phyloP scores from a whole-genome alignment of 495 filamentous ascomycete species.

The Rhypophila decipiens region DNA sequence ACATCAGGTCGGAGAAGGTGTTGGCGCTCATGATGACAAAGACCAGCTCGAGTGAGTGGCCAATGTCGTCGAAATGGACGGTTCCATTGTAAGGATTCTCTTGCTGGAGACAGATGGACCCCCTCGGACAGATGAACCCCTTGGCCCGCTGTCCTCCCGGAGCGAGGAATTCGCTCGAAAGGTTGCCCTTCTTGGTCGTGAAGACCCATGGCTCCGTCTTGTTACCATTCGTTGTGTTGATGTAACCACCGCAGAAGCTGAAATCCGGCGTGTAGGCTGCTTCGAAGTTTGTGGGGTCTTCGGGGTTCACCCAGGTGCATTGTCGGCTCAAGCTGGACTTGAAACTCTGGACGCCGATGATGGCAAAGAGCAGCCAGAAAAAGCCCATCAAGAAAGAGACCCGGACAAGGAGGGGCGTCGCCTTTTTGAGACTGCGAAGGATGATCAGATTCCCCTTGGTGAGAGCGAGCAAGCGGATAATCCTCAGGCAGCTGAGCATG shows the following conservation, averaged over 20 bases:
- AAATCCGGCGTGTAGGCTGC: conserved; percentile 48
- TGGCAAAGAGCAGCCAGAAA: conserved; percentile 98
- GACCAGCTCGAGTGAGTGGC: conserved; percentile 87
- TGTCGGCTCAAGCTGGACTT: conserved; percentile 85
- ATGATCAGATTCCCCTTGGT: conserved; percentile 95
- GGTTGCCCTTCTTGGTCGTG: conserved; percentile 2
- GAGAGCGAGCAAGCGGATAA: conserved; percentile 78
- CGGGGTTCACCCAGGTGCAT: conserved; percentile 77
- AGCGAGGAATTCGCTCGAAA: conserved; percentile 11
- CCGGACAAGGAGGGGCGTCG: conserved; percentile 85
- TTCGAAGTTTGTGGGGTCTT: conserved; percentile 34
- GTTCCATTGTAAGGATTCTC: conserved; percentile 78
- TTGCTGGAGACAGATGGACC: conserved; percentile 76
- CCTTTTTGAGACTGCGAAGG: conserved; percentile 89
- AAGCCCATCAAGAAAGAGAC: conserved; percentile 95
- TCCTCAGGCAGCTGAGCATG: conserved; percentile 92
- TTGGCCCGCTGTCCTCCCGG: conserved; percentile 52
- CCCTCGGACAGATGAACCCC: conserved; percentile 82
- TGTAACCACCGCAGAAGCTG: conserved; percentile 82
- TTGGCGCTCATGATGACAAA: conserved; percentile 99
- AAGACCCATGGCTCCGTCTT: conserved; percentile 59
- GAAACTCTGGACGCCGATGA: conserved; percentile 94
- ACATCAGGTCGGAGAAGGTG: conserved; percentile 90
- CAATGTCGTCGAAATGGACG: conserved; percentile 90
- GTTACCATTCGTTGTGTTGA: conserved; percentile 55